These are phyloP conservation scores for Populus davidiana DNA, from an alignment of 345 rosid genomes.

Conservation along the genomic window DNA sequence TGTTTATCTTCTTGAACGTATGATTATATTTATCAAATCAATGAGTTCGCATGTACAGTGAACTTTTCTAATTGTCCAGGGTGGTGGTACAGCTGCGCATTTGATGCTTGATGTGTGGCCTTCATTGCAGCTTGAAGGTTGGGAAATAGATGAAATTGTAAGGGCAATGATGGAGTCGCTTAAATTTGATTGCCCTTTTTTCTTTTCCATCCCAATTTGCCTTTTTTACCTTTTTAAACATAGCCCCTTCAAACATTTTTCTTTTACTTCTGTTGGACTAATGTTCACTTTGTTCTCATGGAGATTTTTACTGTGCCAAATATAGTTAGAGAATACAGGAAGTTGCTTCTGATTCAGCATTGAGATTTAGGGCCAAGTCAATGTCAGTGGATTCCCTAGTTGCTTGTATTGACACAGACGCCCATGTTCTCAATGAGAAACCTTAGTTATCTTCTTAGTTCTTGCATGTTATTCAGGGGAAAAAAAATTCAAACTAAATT, in stretches of 20 bases:
- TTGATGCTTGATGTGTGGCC: conserved; percentile 82
- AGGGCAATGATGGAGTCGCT: conserved; percentile 12
- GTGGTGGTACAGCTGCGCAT: conserved; percentile 91
- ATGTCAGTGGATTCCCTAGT: neutral
- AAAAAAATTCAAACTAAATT: neutral
- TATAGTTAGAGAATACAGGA: neutral
- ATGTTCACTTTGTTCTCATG: neutral
- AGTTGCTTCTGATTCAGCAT: neutral
- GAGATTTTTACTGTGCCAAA: neutral
- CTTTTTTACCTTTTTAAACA: neutral
- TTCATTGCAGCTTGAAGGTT: conserved; percentile 65
- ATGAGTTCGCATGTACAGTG: neutral
- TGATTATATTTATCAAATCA: neutral
- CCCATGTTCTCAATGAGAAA: neutral
- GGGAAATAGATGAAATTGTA: conserved; percentile 74
- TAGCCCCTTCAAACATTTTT: neutral
- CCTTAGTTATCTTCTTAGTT: neutral
- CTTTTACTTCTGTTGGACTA: neutral
- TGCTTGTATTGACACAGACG: neutral
- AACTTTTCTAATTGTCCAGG: conserved; percentile 34
- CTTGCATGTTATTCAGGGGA: too few relatives aligned
- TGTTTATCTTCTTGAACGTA: neutral
- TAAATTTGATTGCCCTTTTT: neutral
- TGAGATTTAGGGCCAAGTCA: neutral
- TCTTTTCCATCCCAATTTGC: neutral